A percentile compares a stretch with the other conserved stretches of the same genome.
These are phyloP conservation scores for Takashimella tepidaria DNA, from an alignment of 1,284 basidiomycete genomes.

Conservation along the genomic window DNA sequence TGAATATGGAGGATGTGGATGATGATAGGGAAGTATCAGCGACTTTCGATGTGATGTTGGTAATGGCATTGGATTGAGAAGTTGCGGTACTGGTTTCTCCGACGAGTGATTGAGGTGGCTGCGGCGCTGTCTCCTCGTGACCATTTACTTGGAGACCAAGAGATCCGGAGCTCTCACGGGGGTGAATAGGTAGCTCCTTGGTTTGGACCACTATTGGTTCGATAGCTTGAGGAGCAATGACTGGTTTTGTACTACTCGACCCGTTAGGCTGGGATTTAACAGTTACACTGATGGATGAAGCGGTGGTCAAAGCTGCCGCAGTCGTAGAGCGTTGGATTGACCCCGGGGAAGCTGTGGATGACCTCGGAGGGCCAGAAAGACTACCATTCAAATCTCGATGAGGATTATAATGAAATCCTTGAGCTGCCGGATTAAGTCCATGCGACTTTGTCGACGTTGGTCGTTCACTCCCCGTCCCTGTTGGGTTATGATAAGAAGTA, in stretches of 20 bases:
- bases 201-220: no score
- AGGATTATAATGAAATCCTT: slow-evolving; percentile 31
- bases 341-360: not conserved
- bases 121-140: not conserved
- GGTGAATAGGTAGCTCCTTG: no score
- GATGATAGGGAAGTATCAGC: not conserved
- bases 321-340: not conserved
- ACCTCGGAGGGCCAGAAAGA: no score
- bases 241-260: no score
- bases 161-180: no score
- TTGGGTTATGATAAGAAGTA: no score
- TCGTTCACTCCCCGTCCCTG: not conserved
- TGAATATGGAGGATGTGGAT: slow-evolving; percentile 2
- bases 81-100: not conserved
- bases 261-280: no score
- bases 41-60: not conserved
- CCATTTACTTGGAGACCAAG: not conserved
- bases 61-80: not conserved
- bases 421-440: slow-evolving; percentile 43
- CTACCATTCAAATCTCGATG: not conserved
- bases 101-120: no score
- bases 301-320: no score
- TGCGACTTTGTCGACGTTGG: slow-evolving; percentile 14
- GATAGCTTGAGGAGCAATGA: no score
- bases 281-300: no score